Base-by-base conservation (phyloP, 495 filamentous ascomycete genomes). In the Baudoinia panamericana region DNA sequence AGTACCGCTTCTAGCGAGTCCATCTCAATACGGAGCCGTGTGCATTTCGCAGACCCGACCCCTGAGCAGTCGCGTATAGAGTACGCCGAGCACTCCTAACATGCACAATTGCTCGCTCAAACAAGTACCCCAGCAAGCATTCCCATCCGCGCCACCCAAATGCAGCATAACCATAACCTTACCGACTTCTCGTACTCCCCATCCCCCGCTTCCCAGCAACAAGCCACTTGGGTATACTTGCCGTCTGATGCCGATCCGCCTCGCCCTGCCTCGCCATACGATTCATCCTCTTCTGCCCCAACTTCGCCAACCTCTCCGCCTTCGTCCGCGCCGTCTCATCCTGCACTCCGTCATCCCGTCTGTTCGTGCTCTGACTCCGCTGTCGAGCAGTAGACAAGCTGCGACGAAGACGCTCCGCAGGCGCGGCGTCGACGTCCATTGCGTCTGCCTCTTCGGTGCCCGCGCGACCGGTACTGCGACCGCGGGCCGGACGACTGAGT, bases 261-360 rank as follows among this genome's bases (percentile, higher is more conserved):
- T 97, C 90, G 64, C 90, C 90, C 69, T 82, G 77, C 57, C 87
- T 76, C 30, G 90, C 90, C 82, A 92, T 88, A 45, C 88, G 71
- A 67, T 97, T 96, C 86, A 92, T 95, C 77, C 84, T 84, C 72
- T 86, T 84, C 76, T 97, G 90, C 49, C 78, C 70, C 55, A 97
- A 61, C 71, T 94, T 96, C 51, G 71, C 68, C 56, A 85, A 61
- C 52, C 77, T 76, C 59, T 95, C 92, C 13, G 82, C 86, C 69
- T 85, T 86, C 18, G 64, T 72, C 45, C 84, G 71, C 22, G 70
- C 65, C 28, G 56, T 58, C 53, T 65, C 66, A 41, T 75, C 67
- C 30, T 60, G 63, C 10, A 85, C 73, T 66, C 90, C 90, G 41
- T 94, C 88, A 23, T 82, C 73, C 27, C 81, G 68, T 59, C 90